A percentile compares a stretch with the other conserved stretches of the same genome.
These are phyloP conservation scores for Cryptomeria japonica DNA, from an alignment of 75 land plant species.

Conservation along the genomic window DNA sequence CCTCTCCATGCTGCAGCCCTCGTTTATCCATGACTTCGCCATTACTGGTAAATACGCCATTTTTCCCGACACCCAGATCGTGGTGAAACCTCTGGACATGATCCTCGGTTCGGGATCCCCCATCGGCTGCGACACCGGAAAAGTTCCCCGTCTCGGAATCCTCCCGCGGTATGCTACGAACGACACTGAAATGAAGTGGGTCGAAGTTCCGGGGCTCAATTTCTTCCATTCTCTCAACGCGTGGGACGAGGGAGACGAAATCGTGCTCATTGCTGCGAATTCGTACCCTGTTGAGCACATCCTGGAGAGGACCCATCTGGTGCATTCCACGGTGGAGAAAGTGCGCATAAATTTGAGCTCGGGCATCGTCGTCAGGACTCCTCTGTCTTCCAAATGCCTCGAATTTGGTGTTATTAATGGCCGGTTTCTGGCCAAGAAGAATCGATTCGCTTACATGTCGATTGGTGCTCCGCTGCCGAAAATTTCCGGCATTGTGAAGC, in stretches of 20 bases:
- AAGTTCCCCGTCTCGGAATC: conserved; percentile 61
- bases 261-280: conserved; percentile 60
- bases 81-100: conserved; percentile 64
- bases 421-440: conserved; percentile 43
- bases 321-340: conserved; percentile 49
- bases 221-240: conserved; percentile 83
- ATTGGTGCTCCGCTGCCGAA: conserved; percentile 66
- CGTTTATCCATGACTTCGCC: conserved; percentile 82
- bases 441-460: conserved; percentile 56
- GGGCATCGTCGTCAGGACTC: conserved; percentile 40
- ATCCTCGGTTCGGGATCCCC: conserved; percentile 56
- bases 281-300: conserved; percentile 48
- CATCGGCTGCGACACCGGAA: conserved; percentile 38
- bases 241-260: conserved; percentile 58
- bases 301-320: conserved; percentile 44
- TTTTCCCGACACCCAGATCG: conserved; percentile 72
- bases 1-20: conserved; percentile 34
- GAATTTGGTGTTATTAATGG: conserved; percentile 71
- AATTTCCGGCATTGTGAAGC: conserved; percentile 67
- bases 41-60: conserved; percentile 57
- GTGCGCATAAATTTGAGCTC: conserved; percentile 51
- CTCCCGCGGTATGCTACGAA: conserved; percentile 31
- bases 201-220: conserved; percentile 60
- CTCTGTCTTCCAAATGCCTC: conserved; percentile 46
- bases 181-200: conserved; percentile 40